phyloP scores from a whole-genome alignment of 164 flowering plant species.

The Stephania yunnanensis region DNA sequence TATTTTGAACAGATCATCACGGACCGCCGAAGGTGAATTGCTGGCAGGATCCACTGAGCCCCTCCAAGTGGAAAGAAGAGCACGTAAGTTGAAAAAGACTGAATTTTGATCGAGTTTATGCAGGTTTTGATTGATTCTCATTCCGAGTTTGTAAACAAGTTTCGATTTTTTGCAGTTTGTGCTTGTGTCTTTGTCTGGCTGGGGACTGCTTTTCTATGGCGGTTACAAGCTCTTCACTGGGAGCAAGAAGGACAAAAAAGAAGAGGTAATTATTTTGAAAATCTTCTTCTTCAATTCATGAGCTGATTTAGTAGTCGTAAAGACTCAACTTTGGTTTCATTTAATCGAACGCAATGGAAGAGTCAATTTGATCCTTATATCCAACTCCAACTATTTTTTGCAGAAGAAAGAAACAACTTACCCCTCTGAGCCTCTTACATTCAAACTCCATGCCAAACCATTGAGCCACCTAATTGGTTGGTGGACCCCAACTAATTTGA shows the following conservation, averaged over 20 bases:
- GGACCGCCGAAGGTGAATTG: slow-evolving; percentile 63
- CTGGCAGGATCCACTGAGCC: slow-evolving; percentile 67
- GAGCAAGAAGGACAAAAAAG: slow-evolving; percentile 51
- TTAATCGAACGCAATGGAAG: too few relatives aligned
- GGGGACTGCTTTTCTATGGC: slow-evolving; percentile 48
- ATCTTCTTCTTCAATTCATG: not conserved
- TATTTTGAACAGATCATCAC: slow-evolving; percentile 47
- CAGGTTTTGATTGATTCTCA: not conserved
- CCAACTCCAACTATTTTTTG: too few relatives aligned
- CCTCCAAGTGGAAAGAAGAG: slow-evolving; percentile 73
- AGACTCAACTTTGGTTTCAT: too few relatives aligned
- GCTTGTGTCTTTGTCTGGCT: slow-evolving; percentile 44
- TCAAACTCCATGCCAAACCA: too few relatives aligned
- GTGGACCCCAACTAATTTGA: too few relatives aligned
- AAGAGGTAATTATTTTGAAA: slow-evolving; percentile 48
- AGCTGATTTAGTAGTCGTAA: too few relatives aligned
- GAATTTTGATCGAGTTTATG: not conserved
- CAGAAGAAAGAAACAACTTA: too few relatives aligned
- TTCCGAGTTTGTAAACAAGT: not conserved
- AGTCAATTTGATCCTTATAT: too few relatives aligned
- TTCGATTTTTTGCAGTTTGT: slow-evolving; percentile 56
- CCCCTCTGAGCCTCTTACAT: too few relatives aligned
- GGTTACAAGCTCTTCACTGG: slow-evolving; percentile 43
- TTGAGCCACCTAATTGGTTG: too few relatives aligned
- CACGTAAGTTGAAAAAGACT: slow-evolving; percentile 36